These are phyloP conservation scores for Polyporus tsugae DNA, from an alignment of 1,284 basidiomycete genomes.

Conservation along the genomic window DNA sequence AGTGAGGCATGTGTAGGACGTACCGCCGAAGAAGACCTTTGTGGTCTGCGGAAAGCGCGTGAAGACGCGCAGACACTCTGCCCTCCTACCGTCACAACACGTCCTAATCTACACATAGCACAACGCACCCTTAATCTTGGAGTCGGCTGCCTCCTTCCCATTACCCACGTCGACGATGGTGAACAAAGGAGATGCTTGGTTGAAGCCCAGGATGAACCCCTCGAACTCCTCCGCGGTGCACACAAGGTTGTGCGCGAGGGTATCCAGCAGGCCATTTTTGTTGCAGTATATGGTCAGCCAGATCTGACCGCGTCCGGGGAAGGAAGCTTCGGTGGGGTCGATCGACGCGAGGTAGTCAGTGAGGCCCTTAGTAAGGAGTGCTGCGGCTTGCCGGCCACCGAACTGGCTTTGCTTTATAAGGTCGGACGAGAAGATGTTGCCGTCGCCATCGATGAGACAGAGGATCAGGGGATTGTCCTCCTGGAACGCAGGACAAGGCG, in stretches of 20 bases:
- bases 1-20: conserved; percentile 9
- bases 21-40: conserved; percentile 54
- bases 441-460: conserved; percentile 57
- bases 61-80: conserved; percentile 55
- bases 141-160: conserved; percentile 64
- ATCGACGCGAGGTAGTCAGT: conserved; percentile 44
- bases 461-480: conserved; percentile 50
- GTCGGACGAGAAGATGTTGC: conserved; percentile 54
- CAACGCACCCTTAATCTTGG: conserved; percentile 58
- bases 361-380: conserved; percentile 51
- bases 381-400: conserved; percentile 54
- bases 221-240: conserved; percentile 52
- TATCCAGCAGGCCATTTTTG: conserved; percentile 52
- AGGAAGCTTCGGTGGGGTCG: conserved; percentile 34
- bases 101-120: background rate
- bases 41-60: conserved; percentile 54
- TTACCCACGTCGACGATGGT: conserved; percentile 62
- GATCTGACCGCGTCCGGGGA: conserved; percentile 46
- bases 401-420: conserved; percentile 48
- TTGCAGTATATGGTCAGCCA: conserved; percentile 56
- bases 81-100: background rate
- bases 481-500: conserved; percentile 28
- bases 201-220: conserved; percentile 56
- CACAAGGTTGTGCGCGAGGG: conserved; percentile 45
- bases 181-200: conserved; percentile 54